A percentile compares a stretch with the other conserved stretches of the same genome.
Conservation (phyloP, 2,329 filamentous ascomycete genomes). For the Colletotrichum sp. region DNA sequence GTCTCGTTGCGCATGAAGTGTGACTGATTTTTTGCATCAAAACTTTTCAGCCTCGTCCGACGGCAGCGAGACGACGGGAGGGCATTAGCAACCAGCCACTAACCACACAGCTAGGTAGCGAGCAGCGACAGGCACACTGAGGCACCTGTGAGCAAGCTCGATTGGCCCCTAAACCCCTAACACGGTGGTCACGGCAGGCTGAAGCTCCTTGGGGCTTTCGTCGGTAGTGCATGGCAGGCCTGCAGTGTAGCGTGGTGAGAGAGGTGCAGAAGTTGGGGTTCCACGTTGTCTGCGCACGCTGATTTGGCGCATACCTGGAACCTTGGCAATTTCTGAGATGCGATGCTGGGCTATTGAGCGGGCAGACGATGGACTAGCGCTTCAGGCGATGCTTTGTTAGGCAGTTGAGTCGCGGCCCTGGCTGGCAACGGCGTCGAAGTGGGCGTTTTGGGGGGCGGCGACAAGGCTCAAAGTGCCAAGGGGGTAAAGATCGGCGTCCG, state of each 20-base stretch:
- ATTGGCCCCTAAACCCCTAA: background rate
- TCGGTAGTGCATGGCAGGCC: background rate
- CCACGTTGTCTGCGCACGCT: background rate
- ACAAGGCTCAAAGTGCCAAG: slow-evolving; percentile 4
- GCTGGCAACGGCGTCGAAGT: slow-evolving; percentile 6
- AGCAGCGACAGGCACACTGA: background rate
- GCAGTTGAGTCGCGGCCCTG: background rate
- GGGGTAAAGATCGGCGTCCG: slow-evolving; percentile 15
- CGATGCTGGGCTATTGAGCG: background rate
- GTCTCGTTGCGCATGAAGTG: background rate
- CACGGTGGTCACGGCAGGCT: background rate
- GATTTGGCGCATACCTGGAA: background rate
- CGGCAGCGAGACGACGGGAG: background rate
- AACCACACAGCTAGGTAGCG: background rate
- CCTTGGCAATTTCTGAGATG: background rate
- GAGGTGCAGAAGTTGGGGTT: background rate
- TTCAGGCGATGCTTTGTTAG: slow-evolving; percentile 7
- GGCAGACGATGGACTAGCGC: slow-evolving; percentile 2
- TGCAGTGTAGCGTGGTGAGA: background rate
- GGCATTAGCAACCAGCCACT: background rate
- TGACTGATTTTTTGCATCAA: background rate
- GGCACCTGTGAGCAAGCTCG: background rate
- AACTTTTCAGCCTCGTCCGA: background rate
- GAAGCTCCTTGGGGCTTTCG: background rate
- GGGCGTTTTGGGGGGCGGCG: background rate